These are phyloP conservation scores for Penicillium sp. DNA, from an alignment of 2,329 filamentous ascomycete genomes.

Conservation along the genomic window DNA sequence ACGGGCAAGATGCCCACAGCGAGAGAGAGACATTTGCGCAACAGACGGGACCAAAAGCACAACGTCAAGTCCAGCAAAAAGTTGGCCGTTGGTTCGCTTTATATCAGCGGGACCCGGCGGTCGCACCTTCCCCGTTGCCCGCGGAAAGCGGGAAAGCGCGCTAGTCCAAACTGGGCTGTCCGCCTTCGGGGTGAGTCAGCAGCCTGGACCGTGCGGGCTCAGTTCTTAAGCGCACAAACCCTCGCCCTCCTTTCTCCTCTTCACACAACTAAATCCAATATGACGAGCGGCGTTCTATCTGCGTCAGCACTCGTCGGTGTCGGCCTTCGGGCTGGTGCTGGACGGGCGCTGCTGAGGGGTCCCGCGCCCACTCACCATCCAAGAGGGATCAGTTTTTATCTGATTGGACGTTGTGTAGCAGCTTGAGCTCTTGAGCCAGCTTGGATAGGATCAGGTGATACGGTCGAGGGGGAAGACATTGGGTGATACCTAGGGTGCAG, in stretches of 20 bases:
- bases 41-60: constrained; percentile 8
- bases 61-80: constrained; percentile 21
- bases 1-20: constrained; percentile 39
- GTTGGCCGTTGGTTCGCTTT: constrained; percentile 12
- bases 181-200: constrained; percentile 13
- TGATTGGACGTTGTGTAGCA: constrained; percentile 40
- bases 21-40: constrained; percentile 40
- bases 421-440: neutral
- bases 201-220: constrained; percentile 26
- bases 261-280: constrained; percentile 49
- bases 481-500: neutral
- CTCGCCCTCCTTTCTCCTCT: constrained; percentile 28
- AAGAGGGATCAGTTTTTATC: constrained; percentile 38
- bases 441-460: neutral
- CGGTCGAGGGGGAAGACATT: neutral
- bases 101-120: constrained; percentile 16
- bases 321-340: constrained; percentile 29
- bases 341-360: constrained; percentile 46
- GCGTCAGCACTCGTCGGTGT: constrained; percentile 41
- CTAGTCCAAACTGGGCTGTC: constrained; percentile 28
- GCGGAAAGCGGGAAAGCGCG: constrained; percentile 37
- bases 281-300: constrained; percentile 42
- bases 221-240: constrained; percentile 22
- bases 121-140: constrained; percentile 38
- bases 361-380: constrained; percentile 42